Percentiles rank a stretch among this genome's conserved stretches.
Conservation (phyloP, 352 stramenopile species). For the Aphanomyces astaci region DNA sequence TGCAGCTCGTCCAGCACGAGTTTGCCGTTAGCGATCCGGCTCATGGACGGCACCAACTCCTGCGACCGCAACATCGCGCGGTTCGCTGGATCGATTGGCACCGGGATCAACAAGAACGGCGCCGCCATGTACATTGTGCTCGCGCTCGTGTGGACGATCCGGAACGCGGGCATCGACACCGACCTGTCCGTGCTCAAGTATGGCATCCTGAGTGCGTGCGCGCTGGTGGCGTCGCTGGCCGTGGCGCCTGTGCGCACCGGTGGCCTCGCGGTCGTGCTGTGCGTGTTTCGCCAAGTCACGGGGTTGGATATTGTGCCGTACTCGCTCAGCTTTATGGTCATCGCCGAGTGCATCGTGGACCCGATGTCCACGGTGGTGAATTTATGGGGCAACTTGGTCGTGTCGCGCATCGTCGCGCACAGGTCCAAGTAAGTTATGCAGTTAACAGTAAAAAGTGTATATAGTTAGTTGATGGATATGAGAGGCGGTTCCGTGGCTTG, state of each 20-base stretch:
- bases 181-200: background rate
- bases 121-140: background rate
- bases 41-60: background rate
- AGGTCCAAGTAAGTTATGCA: background rate
- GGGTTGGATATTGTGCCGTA: background rate
- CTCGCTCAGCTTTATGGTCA: background rate
- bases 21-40: background rate
- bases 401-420: background rate
- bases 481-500: too few species aligned
- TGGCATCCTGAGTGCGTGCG: background rate
- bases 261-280: background rate
- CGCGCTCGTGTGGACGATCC: background rate
- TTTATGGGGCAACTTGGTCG: background rate
- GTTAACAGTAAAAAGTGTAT: too few species aligned
- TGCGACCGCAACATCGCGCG: background rate
- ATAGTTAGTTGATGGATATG: too few species aligned
- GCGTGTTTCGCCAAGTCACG: background rate
- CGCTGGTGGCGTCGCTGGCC: background rate
- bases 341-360: conserved; percentile 4
- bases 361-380: background rate
- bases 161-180: background rate
- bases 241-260: background rate
- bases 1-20: background rate
- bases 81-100: background rate
- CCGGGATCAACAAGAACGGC: conserved; percentile 8